A percentile compares a stretch with the other conserved stretches of the same genome.
Evolutionary conservation across 352 stramenopile genomes (phyloP).

Genomic region (Peronospora farinosa): DNA sequence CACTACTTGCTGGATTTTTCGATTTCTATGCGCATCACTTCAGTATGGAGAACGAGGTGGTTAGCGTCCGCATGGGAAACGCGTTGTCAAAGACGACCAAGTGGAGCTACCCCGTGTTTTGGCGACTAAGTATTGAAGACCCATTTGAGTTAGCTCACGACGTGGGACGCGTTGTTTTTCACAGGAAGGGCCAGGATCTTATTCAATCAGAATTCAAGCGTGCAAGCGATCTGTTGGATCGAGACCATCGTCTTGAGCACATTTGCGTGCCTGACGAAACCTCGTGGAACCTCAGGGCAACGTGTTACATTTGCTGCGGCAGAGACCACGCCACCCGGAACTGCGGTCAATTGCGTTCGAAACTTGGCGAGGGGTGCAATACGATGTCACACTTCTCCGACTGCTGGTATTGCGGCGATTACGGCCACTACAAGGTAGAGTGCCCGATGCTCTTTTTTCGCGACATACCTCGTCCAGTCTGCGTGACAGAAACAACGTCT

Average conservation of each 20-base stretch:
- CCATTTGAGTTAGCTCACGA: conserved; percentile 81
- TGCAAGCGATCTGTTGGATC: conserved; percentile 45
- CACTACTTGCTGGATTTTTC: conserved; percentile 95
- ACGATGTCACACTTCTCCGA: conserved; percentile 32
- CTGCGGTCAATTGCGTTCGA: conserved; percentile 35
- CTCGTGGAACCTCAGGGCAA: conserved; percentile 40
- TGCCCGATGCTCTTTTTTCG: conserved; percentile 65
- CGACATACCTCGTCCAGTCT: conserved; percentile 34
- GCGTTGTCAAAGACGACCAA: conserved; percentile 61
- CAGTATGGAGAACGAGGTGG: conserved; percentile 90
- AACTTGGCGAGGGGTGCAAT: conserved; percentile 7
- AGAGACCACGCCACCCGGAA: conserved; percentile 50
- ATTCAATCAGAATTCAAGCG: conserved; percentile 53
- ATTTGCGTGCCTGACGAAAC: conserved; percentile 49
- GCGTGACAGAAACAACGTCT: conserved; percentile 16
- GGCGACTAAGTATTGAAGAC: conserved; percentile 84
- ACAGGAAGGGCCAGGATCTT: conserved; percentile 55
- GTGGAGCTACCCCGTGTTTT: conserved; percentile 57
- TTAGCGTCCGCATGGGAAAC: conserved; percentile 85
- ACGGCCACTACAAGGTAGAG: conserved; percentile 65
- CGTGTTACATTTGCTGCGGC: conserved; percentile 61
- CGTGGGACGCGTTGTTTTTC: conserved; percentile 73
- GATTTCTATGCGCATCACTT: conserved; percentile 94
- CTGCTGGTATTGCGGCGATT: conserved; percentile 76
- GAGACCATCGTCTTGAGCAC: conserved; percentile 40